Evolutionary conservation across 2,329 filamentous ascomycete species (phyloP).

Genomic region (Xylaria sp.): DNA sequence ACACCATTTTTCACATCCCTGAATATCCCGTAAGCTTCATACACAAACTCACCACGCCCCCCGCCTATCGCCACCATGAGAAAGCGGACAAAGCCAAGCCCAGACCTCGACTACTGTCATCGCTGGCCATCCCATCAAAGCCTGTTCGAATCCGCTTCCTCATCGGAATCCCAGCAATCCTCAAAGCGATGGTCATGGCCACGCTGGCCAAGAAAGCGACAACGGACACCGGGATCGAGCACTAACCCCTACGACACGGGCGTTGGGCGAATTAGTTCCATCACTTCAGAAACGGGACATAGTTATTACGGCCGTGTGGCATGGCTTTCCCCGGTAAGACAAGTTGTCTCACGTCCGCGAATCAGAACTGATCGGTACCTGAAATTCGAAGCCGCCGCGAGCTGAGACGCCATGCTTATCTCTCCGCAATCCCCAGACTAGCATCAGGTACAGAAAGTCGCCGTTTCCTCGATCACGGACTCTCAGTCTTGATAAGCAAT

Average conservation of each 20-base stretch:
- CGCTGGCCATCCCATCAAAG: constrained; percentile 32
- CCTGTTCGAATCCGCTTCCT: constrained; percentile 21
- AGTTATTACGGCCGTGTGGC: not conserved
- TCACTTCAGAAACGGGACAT: too few relatives aligned
- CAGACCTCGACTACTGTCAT: constrained; percentile 24
- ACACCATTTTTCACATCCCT: not conserved
- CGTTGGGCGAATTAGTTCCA: constrained; percentile 4
- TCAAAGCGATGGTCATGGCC: constrained; percentile 16
- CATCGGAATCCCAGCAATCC: constrained; percentile 10
- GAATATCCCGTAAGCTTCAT: not conserved
- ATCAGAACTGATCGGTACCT: constrained; percentile 3
- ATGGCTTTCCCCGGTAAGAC: not conserved
- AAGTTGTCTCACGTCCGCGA: not conserved
- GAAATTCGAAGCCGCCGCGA: too few relatives aligned
- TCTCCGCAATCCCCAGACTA: constrained; percentile 4
- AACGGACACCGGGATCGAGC: constrained; percentile 25
- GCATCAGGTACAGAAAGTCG: constrained; percentile 4
- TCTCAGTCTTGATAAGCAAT: constrained; percentile 2
- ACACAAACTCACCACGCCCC: too few relatives aligned
- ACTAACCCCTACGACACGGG: constrained; percentile 32
- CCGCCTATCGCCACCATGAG: constrained; percentile 7
- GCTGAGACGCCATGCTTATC: too few relatives aligned
- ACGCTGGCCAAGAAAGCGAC: constrained; percentile 1
- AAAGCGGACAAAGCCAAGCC: constrained; percentile 6
- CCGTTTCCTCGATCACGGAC: constrained; percentile 9